Conservation (phyloP, 805 yeast species). For the Candida sakaeoensis region DNA sequence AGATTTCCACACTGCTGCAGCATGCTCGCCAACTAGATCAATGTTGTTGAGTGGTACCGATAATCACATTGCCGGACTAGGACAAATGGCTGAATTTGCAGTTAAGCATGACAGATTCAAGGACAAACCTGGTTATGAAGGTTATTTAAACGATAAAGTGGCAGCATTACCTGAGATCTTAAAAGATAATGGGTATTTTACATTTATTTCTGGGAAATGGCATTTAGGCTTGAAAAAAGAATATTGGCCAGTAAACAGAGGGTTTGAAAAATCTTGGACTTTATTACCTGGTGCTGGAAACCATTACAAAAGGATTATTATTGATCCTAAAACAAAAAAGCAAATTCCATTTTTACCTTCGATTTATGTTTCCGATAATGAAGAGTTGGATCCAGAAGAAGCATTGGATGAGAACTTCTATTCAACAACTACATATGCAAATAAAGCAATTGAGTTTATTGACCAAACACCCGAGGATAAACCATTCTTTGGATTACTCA, state of each 20-base stretch:
- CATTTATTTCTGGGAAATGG: conserved; percentile 58
- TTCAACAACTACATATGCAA: conserved; percentile 43
- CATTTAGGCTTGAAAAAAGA: conserved; percentile 49
- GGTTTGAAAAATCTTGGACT: conserved; percentile 49
- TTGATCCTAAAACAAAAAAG: conserved; percentile 23
- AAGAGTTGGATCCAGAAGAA: conserved; percentile 29
- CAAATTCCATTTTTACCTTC: conserved; percentile 34
- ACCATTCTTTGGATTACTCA: conserved; percentile 53
- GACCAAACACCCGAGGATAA: conserved; percentile 31
- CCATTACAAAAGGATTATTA: conserved; percentile 46
- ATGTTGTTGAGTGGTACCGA: conserved; percentile 61
- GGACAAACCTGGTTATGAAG: conserved; percentile 54
- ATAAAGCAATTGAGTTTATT: conserved; percentile 38
- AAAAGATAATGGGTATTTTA: conserved; percentile 47
- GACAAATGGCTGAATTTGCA: conserved; percentile 53
- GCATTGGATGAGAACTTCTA: conserved; percentile 47
- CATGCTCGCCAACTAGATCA: conserved; percentile 63
- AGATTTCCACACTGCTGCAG: conserved; percentile 60
- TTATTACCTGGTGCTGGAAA: conserved; percentile 57
- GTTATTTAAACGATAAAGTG: conserved; percentile 47
- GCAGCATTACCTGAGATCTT: conserved; percentile 53
- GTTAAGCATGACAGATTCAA: conserved; percentile 28
- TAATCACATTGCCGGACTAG: conserved; percentile 58
- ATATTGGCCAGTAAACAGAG: conserved; percentile 47
- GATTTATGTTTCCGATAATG: conserved; percentile 37